Percentiles rank a stretch among this genome's conserved stretches.
These are phyloP conservation scores for Aspergillus sp. DNA, from an alignment of 2,329 filamentous ascomycete species.

Conservation along the genomic window DNA sequence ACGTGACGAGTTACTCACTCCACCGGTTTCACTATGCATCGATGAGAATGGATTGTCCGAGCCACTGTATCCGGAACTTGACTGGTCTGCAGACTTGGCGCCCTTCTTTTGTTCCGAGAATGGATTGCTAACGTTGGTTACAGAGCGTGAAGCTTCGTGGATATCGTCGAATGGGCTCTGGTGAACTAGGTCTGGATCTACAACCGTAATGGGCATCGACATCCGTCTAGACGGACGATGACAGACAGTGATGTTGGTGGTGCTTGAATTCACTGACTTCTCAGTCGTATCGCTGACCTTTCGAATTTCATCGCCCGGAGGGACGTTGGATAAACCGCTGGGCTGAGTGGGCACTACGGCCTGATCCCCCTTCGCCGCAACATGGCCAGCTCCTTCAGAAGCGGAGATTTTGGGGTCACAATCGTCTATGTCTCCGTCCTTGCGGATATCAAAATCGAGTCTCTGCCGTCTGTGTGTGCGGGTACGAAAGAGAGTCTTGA, in stretches of 20 bases:
- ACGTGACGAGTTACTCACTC: constrained; percentile 21
- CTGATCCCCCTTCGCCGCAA: background rate
- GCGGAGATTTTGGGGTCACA: background rate
- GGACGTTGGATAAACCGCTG: background rate
- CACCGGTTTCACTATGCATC: constrained; percentile 3
- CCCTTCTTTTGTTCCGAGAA: constrained; percentile 9
- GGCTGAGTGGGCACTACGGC: background rate
- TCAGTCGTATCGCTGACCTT: constrained; percentile 35
- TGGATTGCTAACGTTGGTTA: constrained; percentile 13
- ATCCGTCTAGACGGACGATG: constrained; percentile 32
- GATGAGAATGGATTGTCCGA: constrained; percentile 3
- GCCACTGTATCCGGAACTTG: constrained; percentile 18
- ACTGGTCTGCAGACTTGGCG: constrained; percentile 10
- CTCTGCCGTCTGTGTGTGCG: constrained; percentile 14
- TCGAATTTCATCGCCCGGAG: constrained; percentile 18
- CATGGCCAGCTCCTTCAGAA: background rate
- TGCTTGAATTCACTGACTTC: constrained; percentile 32
- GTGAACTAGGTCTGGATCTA: constrained; percentile 13
- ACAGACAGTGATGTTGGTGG: constrained; percentile 33
- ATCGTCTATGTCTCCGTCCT: background rate
- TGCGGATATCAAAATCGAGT: background rate
- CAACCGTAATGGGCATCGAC: constrained; percentile 22
- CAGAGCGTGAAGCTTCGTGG: constrained; percentile 9
- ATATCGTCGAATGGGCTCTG: constrained; percentile 20
- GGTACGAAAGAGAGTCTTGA: constrained; percentile 19